Evolutionary conservation across 1,139 yeast genomes (phyloP), one percentile per base, ranked within the genome.

Genomic region (Kurtzmaniella natalensis): DNA sequence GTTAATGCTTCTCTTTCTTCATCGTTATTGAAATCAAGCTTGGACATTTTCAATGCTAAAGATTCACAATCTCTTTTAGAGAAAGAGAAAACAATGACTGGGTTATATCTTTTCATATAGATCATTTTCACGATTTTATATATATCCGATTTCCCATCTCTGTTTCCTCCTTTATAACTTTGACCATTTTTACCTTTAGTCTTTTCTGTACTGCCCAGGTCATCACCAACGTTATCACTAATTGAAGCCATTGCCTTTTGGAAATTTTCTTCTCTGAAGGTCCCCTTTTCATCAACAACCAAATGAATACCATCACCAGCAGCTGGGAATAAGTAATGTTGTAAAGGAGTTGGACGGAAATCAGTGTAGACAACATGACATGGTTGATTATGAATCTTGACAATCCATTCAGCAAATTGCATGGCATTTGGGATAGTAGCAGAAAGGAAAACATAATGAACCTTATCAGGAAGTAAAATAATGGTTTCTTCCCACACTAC

Each of bases 401-500:
- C 94, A 36, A 94, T 86, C 99, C 99, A 92, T 52, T 89, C 95
- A 7, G 98, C 98, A 67, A 92, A 92, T 55, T 92, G 96, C 83
- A 87, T 84, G 4, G 98, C 96, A 57, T 92, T 92, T 25, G 99
- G 98, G 43, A 92, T 94, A 3, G 99, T 92, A 33, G 99, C 99
- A 10, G 96, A 88, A 44, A 88, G 67, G 47, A 88, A 81, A 13
- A 83, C 92, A 50, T 82, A 81, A 48, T 80, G 85, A 28, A 94
- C 96, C 62, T 92, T 94, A 50, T 89, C 96, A 3, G 99, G 99
- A 36, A 92, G 70, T 63, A 92, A 72, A 42, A 92, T 92, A 45
- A 92, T 92, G 15, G 96, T 94, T 62, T 92, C 99, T 65, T 92
- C 99, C 99, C 99, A 92, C 25, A 92, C 98, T 30, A 92, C 99